Evolutionary conservation across 23 red algal genomes (phyloP).

Genomic region (Gracilariopsis chorda): DNA sequence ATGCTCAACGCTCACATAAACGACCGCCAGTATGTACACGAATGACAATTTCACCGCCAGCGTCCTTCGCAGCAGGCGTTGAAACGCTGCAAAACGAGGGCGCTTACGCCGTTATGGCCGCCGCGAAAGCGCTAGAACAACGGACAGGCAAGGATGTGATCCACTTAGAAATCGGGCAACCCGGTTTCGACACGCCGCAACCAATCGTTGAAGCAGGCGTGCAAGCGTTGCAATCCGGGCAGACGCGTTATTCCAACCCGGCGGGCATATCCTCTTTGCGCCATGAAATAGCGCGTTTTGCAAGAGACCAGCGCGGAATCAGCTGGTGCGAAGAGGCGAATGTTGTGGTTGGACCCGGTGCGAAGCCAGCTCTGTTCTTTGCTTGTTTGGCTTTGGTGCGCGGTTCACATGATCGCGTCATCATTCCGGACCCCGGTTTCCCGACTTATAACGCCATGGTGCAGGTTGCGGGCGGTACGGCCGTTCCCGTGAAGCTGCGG

Average conservation of each 20-base stretch:
- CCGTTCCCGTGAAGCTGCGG: slow-evolving; percentile 54
- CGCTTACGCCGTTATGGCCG: slow-evolving; percentile 90
- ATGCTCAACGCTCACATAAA: background rate
- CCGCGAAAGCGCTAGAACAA: slow-evolving; percentile 65
- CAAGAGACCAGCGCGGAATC: slow-evolving; percentile 8
- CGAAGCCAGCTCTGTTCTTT: slow-evolving; percentile 91
- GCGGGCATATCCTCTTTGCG: slow-evolving; percentile 70
- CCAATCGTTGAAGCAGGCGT: slow-evolving; percentile 67
- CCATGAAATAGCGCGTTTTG: slow-evolving; percentile 59
- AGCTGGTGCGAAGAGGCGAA: slow-evolving; percentile 35
- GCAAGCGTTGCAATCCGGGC: slow-evolving; percentile 59
- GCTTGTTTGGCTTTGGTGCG: slow-evolving; percentile 69
- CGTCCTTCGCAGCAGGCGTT: slow-evolving; percentile 34
- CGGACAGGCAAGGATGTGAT: slow-evolving; percentile 66
- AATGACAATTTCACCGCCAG: background rate
- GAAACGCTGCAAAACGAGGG: slow-evolving; percentile 69
- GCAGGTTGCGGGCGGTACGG: slow-evolving; percentile 59
- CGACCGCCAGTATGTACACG: background rate
- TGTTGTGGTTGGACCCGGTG: slow-evolving; percentile 92
- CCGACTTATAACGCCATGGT: slow-evolving; percentile 88
- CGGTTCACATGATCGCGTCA: slow-evolving; percentile 61
- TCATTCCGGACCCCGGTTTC: slow-evolving; percentile 97
- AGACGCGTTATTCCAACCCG: slow-evolving; percentile 82
- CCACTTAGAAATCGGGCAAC: slow-evolving; percentile 96
- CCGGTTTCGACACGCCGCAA: slow-evolving; percentile 70